phyloP scores from a whole-genome alignment of 805 yeast genomes.

The Hanseniaspora taiwanica region DNA sequence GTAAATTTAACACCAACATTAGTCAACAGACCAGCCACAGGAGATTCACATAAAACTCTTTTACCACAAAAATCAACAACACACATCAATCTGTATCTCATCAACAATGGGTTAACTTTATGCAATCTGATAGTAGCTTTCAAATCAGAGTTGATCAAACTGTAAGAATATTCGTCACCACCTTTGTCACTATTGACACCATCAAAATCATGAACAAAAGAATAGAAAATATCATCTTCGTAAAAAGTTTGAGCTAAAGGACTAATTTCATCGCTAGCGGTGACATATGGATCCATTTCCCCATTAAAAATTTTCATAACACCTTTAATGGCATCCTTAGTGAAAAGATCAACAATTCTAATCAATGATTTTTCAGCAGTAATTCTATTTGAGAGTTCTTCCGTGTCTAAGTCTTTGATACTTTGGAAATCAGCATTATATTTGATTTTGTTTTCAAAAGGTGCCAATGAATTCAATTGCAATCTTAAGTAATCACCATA shows the following conservation, averaged over 20 bases:
- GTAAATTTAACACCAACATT: slow-evolving; percentile 27
- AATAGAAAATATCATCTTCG: slow-evolving; percentile 59
- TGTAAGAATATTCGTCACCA: slow-evolving; percentile 78
- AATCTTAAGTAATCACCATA: slow-evolving; percentile 47
- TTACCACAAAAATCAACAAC: slow-evolving; percentile 83
- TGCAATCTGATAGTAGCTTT: slow-evolving; percentile 57
- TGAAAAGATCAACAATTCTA: slow-evolving; percentile 63
- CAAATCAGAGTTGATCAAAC: slow-evolving; percentile 67
- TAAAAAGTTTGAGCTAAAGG: slow-evolving; percentile 50
- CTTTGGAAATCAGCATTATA: slow-evolving; percentile 90
- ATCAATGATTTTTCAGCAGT: slow-evolving; percentile 63
- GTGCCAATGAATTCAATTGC: slow-evolving; percentile 28
- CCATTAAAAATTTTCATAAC: slow-evolving; percentile 68
- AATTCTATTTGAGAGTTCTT: slow-evolving; percentile 25
- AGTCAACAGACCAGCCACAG: slow-evolving; percentile 68
- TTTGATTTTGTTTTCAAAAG: slow-evolving; percentile 39
- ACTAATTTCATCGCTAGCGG: slow-evolving; percentile 44
- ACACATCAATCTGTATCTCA: slow-evolving; percentile 63
- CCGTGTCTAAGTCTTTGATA: slow-evolving; percentile 36
- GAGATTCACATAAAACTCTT: slow-evolving; percentile 86
- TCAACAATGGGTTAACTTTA: slow-evolving; percentile 45
- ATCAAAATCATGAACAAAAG: slow-evolving; percentile 47
- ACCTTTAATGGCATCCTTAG: slow-evolving; percentile 61
- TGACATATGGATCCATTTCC: slow-evolving; percentile 63
- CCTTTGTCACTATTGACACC: slow-evolving; percentile 57